These are phyloP conservation scores for Glonium stellatum DNA, from an alignment of 495 filamentous ascomycete species.

Conservation along the genomic window DNA sequence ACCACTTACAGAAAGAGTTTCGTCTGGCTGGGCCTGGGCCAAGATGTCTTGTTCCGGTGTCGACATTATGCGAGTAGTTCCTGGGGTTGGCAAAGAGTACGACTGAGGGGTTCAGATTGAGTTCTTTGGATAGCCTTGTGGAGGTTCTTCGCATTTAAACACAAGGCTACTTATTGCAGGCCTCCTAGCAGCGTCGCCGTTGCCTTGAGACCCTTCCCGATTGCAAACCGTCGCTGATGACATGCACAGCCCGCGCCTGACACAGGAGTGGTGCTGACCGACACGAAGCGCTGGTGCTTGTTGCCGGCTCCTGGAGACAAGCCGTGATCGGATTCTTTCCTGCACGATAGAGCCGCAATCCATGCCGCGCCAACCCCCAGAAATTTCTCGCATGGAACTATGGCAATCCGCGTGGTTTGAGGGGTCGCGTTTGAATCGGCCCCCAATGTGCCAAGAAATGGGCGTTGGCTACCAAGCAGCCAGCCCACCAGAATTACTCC, in stretches of 20 bases:
- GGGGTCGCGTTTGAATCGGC: too few relatives aligned
- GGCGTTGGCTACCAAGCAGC: too few relatives aligned
- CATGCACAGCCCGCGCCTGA: constrained; percentile 2
- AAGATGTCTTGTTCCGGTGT: background rate
- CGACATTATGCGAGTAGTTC: background rate
- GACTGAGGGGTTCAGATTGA: background rate
- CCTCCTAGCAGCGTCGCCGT: background rate
- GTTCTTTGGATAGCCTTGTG: background rate
- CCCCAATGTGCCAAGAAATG: too few relatives aligned
- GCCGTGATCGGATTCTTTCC: too few relatives aligned
- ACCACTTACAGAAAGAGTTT: background rate
- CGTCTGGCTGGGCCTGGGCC: background rate
- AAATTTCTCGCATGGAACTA: too few relatives aligned
- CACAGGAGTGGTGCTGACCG: background rate
- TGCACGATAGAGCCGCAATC: too few relatives aligned
- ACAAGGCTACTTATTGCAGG: constrained; percentile 2
- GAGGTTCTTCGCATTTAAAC: background rate
- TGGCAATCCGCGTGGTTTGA: too few relatives aligned
- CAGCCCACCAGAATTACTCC: too few relatives aligned
- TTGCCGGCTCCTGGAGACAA: background rate
- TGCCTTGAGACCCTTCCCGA: background rate
- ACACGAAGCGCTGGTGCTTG: background rate
- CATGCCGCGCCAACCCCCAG: too few relatives aligned
- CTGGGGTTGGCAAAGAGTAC: background rate
- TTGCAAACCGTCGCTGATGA: background rate